Conservation (phyloP, 441 rosid genomes). For the Erodium chrysanthum region DNA sequence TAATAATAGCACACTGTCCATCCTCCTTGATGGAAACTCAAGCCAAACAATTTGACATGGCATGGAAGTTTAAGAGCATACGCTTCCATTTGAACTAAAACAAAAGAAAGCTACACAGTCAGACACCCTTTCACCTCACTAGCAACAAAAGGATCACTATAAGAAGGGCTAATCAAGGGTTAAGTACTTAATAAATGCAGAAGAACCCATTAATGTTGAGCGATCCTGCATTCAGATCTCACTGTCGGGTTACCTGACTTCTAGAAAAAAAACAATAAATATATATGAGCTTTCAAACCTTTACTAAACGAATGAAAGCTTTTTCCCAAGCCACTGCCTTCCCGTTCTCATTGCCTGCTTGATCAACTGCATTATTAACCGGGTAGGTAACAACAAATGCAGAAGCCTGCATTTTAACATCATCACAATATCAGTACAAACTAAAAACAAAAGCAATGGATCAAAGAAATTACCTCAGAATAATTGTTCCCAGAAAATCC, state of each 20-base stretch:
- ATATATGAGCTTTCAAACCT: slow-evolving; percentile 33
- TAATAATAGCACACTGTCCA: too few relatives aligned
- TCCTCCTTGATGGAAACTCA: too few relatives aligned
- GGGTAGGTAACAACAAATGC: slow-evolving; percentile 64
- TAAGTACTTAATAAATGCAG: not conserved
- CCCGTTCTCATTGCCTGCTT: slow-evolving; percentile 39
- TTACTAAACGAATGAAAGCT: slow-evolving; percentile 50
- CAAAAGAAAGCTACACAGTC: too few relatives aligned
- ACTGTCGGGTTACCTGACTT: not conserved
- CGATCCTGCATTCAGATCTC: slow-evolving; percentile 6
- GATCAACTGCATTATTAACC: slow-evolving; percentile 54
- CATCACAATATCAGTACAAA: slow-evolving; percentile 17
- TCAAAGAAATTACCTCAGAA: slow-evolving; percentile 46
- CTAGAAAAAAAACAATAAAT: slow-evolving; percentile 10
- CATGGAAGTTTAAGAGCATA: too few relatives aligned
- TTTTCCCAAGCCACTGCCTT: slow-evolving; percentile 73
- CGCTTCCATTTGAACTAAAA: too few relatives aligned
- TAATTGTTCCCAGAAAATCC: slow-evolving; percentile 57
- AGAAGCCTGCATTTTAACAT: slow-evolving; percentile 51
- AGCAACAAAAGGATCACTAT: not conserved
- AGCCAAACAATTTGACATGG: too few relatives aligned
- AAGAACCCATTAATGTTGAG: not conserved
- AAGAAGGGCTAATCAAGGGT: not conserved
- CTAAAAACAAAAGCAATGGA: slow-evolving; percentile 19
- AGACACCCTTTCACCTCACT: too few relatives aligned